These are phyloP conservation scores for Kwoniella sp. DNA, from an alignment of 768 basidiomycete genomes.

Conservation along the genomic window DNA sequence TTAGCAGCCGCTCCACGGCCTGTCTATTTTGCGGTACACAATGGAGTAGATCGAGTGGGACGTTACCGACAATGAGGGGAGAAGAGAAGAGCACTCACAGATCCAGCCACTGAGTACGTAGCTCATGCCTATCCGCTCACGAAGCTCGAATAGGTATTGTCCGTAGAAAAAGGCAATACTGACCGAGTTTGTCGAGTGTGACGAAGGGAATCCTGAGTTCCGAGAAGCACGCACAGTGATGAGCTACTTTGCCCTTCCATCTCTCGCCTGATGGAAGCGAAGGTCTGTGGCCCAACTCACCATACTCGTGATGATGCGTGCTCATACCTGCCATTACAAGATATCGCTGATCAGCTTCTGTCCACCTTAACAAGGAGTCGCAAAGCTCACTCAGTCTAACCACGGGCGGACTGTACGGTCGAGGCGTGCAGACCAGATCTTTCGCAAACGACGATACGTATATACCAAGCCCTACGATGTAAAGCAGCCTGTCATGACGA, in stretches of 20 bases:
- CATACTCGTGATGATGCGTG: constrained; percentile 48
- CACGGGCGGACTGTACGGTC: constrained; percentile 88
- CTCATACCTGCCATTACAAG: constrained; percentile 39
- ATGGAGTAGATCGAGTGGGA: too few relatives aligned
- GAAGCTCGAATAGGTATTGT: constrained; percentile 35
- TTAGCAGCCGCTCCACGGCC: background rate
- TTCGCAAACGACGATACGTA: constrained; percentile 86
- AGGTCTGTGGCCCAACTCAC: constrained; percentile 17
- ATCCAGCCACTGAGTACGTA: constrained; percentile 23
- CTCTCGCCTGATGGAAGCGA: background rate
- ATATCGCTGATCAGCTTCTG: background rate
- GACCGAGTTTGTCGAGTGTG: constrained; percentile 87
- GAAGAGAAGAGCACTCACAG: constrained; percentile 29
- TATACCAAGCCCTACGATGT: constrained; percentile 75
- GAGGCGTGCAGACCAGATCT: constrained; percentile 84
- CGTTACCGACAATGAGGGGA: too few relatives aligned
- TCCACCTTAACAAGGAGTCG: background rate
- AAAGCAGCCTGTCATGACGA: constrained; percentile 62
- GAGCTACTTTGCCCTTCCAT: background rate
- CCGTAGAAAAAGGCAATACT: constrained; percentile 81
- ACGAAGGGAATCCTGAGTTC: constrained; percentile 78
- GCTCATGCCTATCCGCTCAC: constrained; percentile 18
- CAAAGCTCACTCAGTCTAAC: constrained; percentile 73
- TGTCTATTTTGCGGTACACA: too few relatives aligned
- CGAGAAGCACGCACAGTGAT: background rate